Evolutionary conservation across 1,139 yeast species (phyloP), one percentile per base, ranked within the genome.

Genomic region (Hansenula lynferdii): DNA sequence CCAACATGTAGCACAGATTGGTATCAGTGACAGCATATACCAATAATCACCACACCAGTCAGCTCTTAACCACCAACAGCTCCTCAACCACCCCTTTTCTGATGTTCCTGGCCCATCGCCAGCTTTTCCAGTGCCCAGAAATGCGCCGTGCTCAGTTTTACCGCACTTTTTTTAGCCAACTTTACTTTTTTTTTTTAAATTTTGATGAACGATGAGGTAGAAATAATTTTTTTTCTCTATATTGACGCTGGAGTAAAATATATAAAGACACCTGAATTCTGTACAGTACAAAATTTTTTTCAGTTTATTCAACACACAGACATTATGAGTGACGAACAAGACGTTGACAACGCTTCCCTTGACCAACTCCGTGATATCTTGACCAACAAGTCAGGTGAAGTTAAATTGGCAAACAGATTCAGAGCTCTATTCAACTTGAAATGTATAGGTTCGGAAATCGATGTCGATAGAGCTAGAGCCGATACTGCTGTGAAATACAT

Each of bases 351-450:
- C 42, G 79, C 84, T 37, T 60, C 77, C 37, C 61, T 83, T 47
- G 90, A 82, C 51, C 76, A 78, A 55, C 69, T 85, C 45, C 75
- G 92, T 64, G 92, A 84, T 53, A 72, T 83, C 41, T 67, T 85
- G 43, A 58, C 74, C 43, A 81, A 82, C 69, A 73, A 69, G 47
- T 49, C 70, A 16, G 95, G 95, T 3, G 66, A 78, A 14, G 78
- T 76, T 20, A 80, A 83, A 39, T 72, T 92, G 31, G 94, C 97
- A 19, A 80, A 75, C 64, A 73, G 98, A 52, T 92, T 92, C 66
- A 75, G 98, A 61, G 97, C 98, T 4, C 72, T 92, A 33, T 92
- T 92, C 71, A 89, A 85, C 64, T 70, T 92, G 54, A 94, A 92
- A 64, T 77, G 86, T 34, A 71, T 86, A 39, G 98, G 97, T 27